phyloP scores from a whole-genome alignment of 345 rosid species.

The Eucalyptus globulus region DNA sequence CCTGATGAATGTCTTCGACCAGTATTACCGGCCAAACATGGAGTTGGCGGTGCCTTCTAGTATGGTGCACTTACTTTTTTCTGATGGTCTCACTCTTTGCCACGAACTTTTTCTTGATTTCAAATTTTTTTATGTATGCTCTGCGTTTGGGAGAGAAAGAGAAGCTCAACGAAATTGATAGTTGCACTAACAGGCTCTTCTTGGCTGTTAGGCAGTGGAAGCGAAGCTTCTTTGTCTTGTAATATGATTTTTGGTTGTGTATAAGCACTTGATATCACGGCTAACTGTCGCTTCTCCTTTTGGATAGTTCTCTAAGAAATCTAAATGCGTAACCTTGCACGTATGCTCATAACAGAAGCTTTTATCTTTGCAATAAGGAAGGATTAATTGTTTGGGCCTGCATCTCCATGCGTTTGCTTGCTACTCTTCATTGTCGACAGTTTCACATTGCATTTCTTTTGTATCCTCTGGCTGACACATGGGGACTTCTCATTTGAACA shows the following conservation, averaged over 20 bases:
- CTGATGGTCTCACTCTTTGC: neutral
- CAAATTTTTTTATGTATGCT: neutral
- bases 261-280: neutral
- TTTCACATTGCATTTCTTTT: neutral
- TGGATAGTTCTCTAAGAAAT: neutral
- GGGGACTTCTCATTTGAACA: neutral
- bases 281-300: neutral
- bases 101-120: neutral
- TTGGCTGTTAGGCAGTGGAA: neutral
- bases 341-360: neutral
- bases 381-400: neutral
- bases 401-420: neutral
- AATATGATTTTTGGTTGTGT: neutral
- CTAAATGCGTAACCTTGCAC: neutral
- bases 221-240: neutral
- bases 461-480: neutral
- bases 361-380: neutral
- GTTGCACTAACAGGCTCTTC: neutral
- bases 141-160: neutral
- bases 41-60: neutral
- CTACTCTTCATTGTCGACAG: neutral
- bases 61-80: neutral
- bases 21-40: neutral
- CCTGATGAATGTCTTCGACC: constrained; percentile 14
- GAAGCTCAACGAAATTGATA: neutral